Evolutionary conservation across 2,329 filamentous ascomycete genomes (phyloP), one percentile per base, ranked within the genome.

Genomic region (Pezicula carpinea): DNA sequence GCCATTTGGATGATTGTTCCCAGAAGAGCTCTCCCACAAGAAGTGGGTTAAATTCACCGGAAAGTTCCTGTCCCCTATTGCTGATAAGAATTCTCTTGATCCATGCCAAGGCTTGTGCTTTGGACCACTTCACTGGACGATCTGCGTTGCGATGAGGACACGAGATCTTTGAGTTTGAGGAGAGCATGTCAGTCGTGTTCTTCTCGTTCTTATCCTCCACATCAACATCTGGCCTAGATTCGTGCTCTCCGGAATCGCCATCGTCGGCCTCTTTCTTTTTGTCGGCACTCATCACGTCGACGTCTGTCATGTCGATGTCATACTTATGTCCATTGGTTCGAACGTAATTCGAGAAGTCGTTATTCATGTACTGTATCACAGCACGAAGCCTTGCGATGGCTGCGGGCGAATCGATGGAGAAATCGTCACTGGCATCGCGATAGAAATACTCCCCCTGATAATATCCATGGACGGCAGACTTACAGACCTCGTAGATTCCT

Each of bases 21-120:
- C 64, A 63, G 40, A 70, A 71, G 2, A 72, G 51, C 39, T 70
- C 66, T 3, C 63, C 63, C 14, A 72, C 52, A 1, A 71, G 50
- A 1, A 65, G 55, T 2, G 68, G 64, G 46, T 69, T 71, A 56
- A 64, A 67, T 18, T 61, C 66, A 8, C 69, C 68, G 3, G 62
- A 46, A 2, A 72, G 55, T 44, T 71, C 66, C 43, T 45, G 66
- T 49, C 69, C 54, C 34, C 58, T 45, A 36, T 55, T 52, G 35
- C 55, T 46, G 3, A 46, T 39, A 13, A 59, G 49, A 18, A 48
- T 55, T 41, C 54, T 38, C 3, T 34, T 14, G 15, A 59, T 56
- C 60, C 58, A 64, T 18, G 51, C 31, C n/a, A 61, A 38, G n/a
- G 47, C 54, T 4, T 52, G 47, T 7, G 41, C 29, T 45, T 54